A percentile compares a stretch with the other conserved stretches of the same genome.
These are phyloP conservation scores for Antarctomyces pellizariae DNA, from an alignment of 495 filamentous ascomycete species.

Conservation along the genomic window DNA sequence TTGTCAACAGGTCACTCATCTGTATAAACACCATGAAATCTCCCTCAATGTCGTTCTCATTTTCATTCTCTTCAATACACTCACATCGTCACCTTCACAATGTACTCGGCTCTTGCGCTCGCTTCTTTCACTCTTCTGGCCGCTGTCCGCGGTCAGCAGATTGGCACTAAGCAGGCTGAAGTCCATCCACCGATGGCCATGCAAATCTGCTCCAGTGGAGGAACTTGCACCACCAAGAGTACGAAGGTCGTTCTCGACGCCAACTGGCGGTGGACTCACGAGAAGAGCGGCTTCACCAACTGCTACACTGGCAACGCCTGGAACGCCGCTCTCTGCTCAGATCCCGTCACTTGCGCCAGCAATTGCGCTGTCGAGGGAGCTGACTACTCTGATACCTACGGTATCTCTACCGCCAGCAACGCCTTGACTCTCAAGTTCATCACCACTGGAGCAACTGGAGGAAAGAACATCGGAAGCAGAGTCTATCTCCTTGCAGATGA, in stretches of 20 bases:
- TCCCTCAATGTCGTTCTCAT: no score
- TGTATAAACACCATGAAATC: no score
- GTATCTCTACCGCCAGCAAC: conserved; percentile 28
- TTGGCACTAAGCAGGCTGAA: conserved; percentile 30
- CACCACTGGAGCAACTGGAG: conserved; percentile 13
- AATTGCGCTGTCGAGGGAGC: conserved; percentile 39
- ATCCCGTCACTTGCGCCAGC: conserved; percentile 26
- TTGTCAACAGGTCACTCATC: no score
- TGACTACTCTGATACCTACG: conserved; percentile 30
- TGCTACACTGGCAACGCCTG: conserved; percentile 41
- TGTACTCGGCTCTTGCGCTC: conserved; percentile 11
- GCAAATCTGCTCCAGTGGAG: conserved; percentile 25
- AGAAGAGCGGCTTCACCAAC: conserved; percentile 26
- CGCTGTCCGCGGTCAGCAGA: conserved; percentile 26
- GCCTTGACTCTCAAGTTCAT: conserved; percentile 32
- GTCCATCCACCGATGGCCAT: conserved; percentile 34
- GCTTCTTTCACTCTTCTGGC: conserved; percentile 22
- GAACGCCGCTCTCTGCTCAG: conserved; percentile 30
- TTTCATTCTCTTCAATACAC: no score
- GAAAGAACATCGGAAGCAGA: conserved; percentile 32
- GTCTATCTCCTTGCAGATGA: conserved; percentile 33
- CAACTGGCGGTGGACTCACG: conserved; percentile 41
- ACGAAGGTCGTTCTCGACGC: conserved; percentile 38
- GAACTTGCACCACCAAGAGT: conserved; percentile 25
- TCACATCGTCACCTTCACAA: no score